phyloP scores from a whole-genome alignment of 176 grass and related monocot genomes.

The Phoenix roebelenii region DNA sequence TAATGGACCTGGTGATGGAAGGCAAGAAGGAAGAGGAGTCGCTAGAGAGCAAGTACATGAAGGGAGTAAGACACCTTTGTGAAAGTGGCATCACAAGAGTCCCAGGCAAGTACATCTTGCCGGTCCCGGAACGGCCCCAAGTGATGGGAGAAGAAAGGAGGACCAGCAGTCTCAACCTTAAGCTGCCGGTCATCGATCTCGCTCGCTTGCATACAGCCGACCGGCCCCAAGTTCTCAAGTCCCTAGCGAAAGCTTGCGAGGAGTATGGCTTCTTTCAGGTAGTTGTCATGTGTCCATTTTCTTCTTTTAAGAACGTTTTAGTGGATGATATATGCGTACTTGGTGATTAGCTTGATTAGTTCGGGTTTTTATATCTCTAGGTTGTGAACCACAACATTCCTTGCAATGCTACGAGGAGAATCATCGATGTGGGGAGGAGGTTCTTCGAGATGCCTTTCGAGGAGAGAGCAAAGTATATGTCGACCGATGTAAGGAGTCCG shows the following conservation, averaged over 20 bases:
- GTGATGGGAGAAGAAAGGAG: not conserved
- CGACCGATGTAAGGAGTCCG: slow-evolving; percentile 33
- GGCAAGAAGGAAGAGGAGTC: slow-evolving; percentile 1
- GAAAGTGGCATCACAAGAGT: slow-evolving; percentile 45
- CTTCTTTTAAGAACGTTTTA: too few relatives aligned
- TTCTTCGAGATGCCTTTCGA: slow-evolving; percentile 65
- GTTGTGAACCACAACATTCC: slow-evolving; percentile 71
- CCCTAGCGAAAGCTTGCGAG: slow-evolving; percentile 53
- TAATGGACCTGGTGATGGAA: not conserved
- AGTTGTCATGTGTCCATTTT: too few relatives aligned
- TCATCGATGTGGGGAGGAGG: slow-evolving; percentile 46
- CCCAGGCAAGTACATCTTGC: slow-evolving; percentile 49
- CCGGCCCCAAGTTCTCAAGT: slow-evolving; percentile 30
- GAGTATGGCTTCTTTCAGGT: slow-evolving; percentile 86
- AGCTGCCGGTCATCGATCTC: slow-evolving; percentile 64
- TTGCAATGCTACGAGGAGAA: not conserved
- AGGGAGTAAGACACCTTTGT: slow-evolving; percentile 59
- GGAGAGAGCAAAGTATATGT: slow-evolving; percentile 61
- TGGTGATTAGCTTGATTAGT: too few relatives aligned
- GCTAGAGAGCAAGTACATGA: not conserved
- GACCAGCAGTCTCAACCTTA: not conserved
- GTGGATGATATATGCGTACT: too few relatives aligned
- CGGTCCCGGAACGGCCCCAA: slow-evolving; percentile 37
- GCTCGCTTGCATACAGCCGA: slow-evolving; percentile 31
- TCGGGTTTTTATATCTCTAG: slow-evolving; percentile 2